Evolutionary conservation across 441 rosid species (phyloP), one percentile per base, ranked within the genome.

Genomic region (Rhodomyrtus psidioides): DNA sequence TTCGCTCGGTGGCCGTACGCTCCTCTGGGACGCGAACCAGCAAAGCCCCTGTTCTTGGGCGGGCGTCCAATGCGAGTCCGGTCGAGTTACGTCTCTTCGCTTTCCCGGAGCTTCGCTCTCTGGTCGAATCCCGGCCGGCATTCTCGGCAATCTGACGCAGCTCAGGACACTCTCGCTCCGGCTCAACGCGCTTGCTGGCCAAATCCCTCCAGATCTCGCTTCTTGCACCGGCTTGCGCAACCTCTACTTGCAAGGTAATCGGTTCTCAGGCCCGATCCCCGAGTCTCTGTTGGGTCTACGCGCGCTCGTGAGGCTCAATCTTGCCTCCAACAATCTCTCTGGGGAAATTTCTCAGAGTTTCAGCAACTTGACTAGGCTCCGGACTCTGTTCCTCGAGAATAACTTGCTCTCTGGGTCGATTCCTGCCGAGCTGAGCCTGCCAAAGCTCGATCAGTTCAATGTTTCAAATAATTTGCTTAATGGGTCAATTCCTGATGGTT

Each of bases 141-240:
- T 86, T 49, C 53, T 86, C 51, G 88, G 88, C 6, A 86, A 86
- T 55, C 53, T 86, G 28, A 86, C 88, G 19, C 53, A 30, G 51
- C 88, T 86, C 53, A 83, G 85, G 76, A 83, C 86, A 2, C 82
- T 86, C 53, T 86, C 88, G 30, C 82, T 86, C 65, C 88, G 88
- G 75, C 65, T 86, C 58, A 86, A 86, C 59, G 1, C 53, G 6
- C 70, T 86, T 34, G 76, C 79, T 44, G 88, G 88, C 19, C 70
- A 28, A 42, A 21, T 86, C 79, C 88, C 88, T 28, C 28, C 86
- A 30, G 88, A 86, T 86, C 88, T 86, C 54, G 83, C 34, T n/a
- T 55, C 56, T 30, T 86, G 88, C 76, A 46, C 83, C 51, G 46
- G 79, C 57, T 51, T 86, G 53, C 84, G 86, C 54, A 86, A 83